Evolutionary conservation across 257 asterid species (phyloP).

Genomic region (Penstemon barbatus): DNA sequence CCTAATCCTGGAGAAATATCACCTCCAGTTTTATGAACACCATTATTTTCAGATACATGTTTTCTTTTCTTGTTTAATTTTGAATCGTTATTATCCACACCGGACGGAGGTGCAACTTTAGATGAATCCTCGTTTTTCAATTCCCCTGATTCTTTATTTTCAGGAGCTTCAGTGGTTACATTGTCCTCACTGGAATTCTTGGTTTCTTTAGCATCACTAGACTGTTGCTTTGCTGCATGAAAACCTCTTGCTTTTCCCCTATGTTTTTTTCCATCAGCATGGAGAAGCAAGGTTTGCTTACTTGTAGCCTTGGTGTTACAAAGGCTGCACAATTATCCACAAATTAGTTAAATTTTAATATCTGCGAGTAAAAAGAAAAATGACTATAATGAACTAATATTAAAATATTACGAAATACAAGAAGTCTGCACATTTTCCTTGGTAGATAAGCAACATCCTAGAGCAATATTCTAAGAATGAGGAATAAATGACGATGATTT

Average conservation of each 20-base stretch:
- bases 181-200: conserved; percentile 32
- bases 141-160: conserved; percentile 34
- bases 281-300: conserved; percentile 85
- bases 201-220: conserved; percentile 44
- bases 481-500: background rate
- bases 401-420: conserved; percentile 3
- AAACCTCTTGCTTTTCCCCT: conserved; percentile 85
- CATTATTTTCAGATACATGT: conserved; percentile 45
- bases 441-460: conserved; percentile 3
- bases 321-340: conserved; percentile 51
- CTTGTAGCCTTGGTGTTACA: conserved; percentile 90
- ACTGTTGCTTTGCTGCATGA: conserved; percentile 70
- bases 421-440: background rate
- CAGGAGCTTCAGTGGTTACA: conserved; percentile 35
- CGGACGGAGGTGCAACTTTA: conserved; percentile 33
- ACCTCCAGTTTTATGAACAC: conserved; percentile 33
- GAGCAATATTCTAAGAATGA: background rate
- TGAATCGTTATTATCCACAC: conserved; percentile 37
- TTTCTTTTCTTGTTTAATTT: conserved; percentile 65
- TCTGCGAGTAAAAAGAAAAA: conserved; percentile 6
- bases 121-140: conserved; percentile 42
- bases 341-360: conserved; percentile 10
- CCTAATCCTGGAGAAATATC: conserved; percentile 37
- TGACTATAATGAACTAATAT: background rate
- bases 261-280: conserved; percentile 95